Evolutionary conservation across 225 moss, liverwort and hornwort species (phyloP).

Genomic region (Takakia lepidozioides): DNA sequence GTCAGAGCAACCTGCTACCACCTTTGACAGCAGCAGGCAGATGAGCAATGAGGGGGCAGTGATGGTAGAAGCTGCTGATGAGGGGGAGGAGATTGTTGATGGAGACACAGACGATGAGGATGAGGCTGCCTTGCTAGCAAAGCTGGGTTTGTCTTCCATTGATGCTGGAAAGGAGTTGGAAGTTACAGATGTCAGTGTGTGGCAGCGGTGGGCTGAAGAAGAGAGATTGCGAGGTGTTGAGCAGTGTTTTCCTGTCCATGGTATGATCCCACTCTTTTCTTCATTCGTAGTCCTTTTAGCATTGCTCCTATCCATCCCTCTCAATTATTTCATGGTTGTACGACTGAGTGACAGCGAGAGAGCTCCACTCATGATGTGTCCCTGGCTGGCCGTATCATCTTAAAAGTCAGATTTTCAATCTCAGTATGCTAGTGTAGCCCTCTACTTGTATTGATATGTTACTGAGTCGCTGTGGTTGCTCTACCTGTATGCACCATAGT

Average conservation of each 20-base stretch:
- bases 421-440: too few species aligned
- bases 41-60: conserved; percentile 21
- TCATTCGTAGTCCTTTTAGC: conserved; percentile 1
- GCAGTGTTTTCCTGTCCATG: conserved; percentile 79
- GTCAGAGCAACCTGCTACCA: conserved; percentile 37
- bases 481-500: too few species aligned
- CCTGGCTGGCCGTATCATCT: too few species aligned
- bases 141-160: conserved; percentile 71
- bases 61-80: conserved; percentile 35
- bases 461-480: too few species aligned
- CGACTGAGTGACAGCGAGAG: too few species aligned
- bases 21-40: conserved; percentile 10
- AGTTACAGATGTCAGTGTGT: conserved; percentile 57
- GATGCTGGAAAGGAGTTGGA: conserved; percentile 75
- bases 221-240: conserved; percentile 66
- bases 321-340: too few species aligned
- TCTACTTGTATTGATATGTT: background rate
- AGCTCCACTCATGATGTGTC: too few species aligned
- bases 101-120: conserved; percentile 41
- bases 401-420: background rate
- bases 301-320: too few species aligned
- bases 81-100: conserved; percentile 28
- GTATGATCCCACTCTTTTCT: conserved; percentile 17
- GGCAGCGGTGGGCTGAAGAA: conserved; percentile 81
- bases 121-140: conserved; percentile 70